Evolutionary conservation across 2,329 filamentous ascomycete genomes (phyloP).

Genomic region (Huntiella omanensis): DNA sequence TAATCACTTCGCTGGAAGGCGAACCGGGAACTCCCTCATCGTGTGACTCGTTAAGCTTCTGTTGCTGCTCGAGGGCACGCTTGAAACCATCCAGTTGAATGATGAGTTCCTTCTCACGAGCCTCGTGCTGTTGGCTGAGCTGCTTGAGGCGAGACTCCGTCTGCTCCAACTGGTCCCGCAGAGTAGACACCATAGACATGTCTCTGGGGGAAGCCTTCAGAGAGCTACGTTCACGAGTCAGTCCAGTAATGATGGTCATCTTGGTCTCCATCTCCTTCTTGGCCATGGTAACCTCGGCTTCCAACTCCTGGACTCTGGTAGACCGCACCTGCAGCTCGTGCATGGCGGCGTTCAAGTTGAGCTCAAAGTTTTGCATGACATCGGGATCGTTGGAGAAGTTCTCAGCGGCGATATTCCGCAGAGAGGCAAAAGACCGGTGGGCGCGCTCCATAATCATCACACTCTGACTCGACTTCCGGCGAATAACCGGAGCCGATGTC

Average conservation of each 20-base stretch:
- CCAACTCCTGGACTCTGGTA: constrained; percentile 76
- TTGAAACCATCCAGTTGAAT: constrained; percentile 41
- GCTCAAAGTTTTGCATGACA: constrained; percentile 76
- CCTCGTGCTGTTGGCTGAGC: constrained; percentile 53
- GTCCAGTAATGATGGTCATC: constrained; percentile 83
- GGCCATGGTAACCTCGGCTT: constrained; percentile 61
- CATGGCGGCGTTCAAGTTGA: constrained; percentile 81
- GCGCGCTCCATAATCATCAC: constrained; percentile 76
- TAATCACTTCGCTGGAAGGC: constrained; percentile 5
- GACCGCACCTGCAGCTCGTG: constrained; percentile 75
- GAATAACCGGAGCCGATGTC: constrained; percentile 57
- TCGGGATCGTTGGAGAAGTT: constrained; percentile 71
- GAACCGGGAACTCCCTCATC: background rate
- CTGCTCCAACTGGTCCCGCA: constrained; percentile 75
- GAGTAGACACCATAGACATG: constrained; percentile 70
- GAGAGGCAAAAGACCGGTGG: constrained; percentile 73
- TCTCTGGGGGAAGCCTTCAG: constrained; percentile 71
- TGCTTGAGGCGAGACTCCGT: constrained; percentile 64
- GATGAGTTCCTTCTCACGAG: constrained; percentile 56
- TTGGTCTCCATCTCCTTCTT: constrained; percentile 97
- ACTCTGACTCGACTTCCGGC: constrained; percentile 82
- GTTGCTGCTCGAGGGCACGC: constrained; percentile 9
- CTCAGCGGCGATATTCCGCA: constrained; percentile 74
- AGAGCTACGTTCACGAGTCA: constrained; percentile 83
- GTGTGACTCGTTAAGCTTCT: background rate